Evolutionary conservation across 176 grass and related monocot genomes (phyloP).

Genomic region (Oryza nivara): DNA sequence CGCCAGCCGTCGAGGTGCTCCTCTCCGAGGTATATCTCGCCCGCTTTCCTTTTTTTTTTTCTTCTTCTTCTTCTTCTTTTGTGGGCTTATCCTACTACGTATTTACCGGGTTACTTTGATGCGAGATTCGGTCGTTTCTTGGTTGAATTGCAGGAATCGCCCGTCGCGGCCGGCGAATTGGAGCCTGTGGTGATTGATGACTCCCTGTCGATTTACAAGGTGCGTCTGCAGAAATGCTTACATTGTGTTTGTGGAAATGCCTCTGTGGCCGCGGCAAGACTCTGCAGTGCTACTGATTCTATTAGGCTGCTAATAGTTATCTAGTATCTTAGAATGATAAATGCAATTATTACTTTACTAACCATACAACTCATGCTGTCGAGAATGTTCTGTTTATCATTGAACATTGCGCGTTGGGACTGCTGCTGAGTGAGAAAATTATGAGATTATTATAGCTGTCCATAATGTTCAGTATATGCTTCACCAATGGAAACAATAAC

Average conservation of each 20-base stretch:
- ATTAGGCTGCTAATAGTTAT: background rate
- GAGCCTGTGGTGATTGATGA: constrained; percentile 67
- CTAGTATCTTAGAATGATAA: background rate
- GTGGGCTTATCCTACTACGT: background rate
- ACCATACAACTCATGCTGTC: background rate
- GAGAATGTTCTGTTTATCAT: background rate
- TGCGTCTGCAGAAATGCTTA: constrained; percentile 23
- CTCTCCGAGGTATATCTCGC: constrained; percentile 46
- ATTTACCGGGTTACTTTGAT: background rate
- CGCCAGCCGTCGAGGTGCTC: constrained; percentile 67
- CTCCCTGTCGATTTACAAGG: constrained; percentile 75
- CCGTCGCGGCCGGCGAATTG: constrained; percentile 3
- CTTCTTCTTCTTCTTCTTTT: background rate
- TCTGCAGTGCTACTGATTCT: background rate
- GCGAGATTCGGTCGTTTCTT: constrained; percentile 6
- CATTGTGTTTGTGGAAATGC: constrained; percentile 18
- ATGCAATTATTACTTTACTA: constrained; percentile 3
- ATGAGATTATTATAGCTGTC: background rate
- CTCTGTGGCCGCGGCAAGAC: background rate
- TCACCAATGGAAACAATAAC: background rate
- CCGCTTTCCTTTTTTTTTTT: background rate
- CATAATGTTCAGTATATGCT: background rate
- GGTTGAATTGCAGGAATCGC: constrained; percentile 47
- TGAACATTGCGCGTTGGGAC: background rate
- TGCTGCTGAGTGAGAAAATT: background rate